A percentile compares a stretch with the other conserved stretches of the same genome.
phyloP scores from a whole-genome alignment of 495 filamentous ascomycete genomes.

The Aspergillus baeticus region DNA sequence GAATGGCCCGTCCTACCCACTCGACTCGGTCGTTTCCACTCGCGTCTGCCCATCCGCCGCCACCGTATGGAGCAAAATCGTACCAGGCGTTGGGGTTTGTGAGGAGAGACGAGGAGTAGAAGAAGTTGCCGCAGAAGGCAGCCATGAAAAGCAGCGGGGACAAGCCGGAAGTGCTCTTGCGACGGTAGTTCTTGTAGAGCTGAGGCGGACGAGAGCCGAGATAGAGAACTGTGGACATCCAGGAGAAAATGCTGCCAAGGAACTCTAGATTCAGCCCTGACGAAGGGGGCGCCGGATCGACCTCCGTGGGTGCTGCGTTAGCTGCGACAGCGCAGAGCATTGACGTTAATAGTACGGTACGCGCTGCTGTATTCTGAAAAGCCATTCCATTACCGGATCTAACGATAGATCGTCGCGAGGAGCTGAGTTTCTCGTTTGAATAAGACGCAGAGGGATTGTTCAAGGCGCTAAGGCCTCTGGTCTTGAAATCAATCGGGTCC shows the following conservation, averaged over 20 bases:
- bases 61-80: constrained; percentile 60
- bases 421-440: constrained; percentile 39
- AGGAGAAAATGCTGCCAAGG: constrained; percentile 59
- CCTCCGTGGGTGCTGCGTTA: constrained; percentile 41
- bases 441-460: constrained; percentile 31
- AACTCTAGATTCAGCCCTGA: constrained; percentile 38
- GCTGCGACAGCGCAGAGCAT: constrained; percentile 46
- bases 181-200: constrained; percentile 64
- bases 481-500: constrained; percentile 31
- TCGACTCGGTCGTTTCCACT: constrained; percentile 56
- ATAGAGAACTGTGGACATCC: constrained; percentile 66
- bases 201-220: constrained; percentile 71
- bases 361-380: constrained; percentile 36
- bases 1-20: constrained; percentile 60
- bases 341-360: constrained; percentile 45
- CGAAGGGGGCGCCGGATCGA: constrained; percentile 13
- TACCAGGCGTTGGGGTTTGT: constrained; percentile 69
- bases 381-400: constrained; percentile 26
- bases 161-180: constrained; percentile 69
- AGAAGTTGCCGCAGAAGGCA: constrained; percentile 70
- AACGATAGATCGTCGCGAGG: constrained; percentile 31
- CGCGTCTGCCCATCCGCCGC: constrained; percentile 61
- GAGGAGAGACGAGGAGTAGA: constrained; percentile 66
- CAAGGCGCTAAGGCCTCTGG: constrained; percentile 17
- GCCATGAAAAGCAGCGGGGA: constrained; percentile 67